phyloP scores from a whole-genome alignment of 2,329 filamentous ascomycete species.

The Colletotrichum orbiculare region DNA sequence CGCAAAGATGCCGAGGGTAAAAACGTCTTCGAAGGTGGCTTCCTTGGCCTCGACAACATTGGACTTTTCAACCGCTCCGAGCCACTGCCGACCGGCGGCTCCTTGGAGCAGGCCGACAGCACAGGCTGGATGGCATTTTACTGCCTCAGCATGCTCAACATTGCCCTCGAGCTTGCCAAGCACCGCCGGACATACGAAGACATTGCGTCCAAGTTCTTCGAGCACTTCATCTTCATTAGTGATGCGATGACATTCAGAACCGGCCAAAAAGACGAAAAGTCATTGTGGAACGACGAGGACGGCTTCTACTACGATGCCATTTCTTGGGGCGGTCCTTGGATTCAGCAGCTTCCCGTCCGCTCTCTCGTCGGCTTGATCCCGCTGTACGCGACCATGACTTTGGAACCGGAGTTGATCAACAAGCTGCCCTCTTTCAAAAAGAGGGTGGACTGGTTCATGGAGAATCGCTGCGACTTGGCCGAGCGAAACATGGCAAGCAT shows the following conservation, averaged over 20 bases:
- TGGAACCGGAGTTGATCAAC: slow-evolving; percentile 94
- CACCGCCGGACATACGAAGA: slow-evolving; percentile 96
- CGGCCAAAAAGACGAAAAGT: slow-evolving; percentile 77
- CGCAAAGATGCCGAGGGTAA: slow-evolving; percentile 94
- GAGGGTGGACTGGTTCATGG: slow-evolving; percentile 92
- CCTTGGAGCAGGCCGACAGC: slow-evolving; percentile 95
- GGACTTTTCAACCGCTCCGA: slow-evolving; percentile 97
- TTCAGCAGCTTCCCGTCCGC: slow-evolving; percentile 89
- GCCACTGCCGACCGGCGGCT: slow-evolving; percentile 90
- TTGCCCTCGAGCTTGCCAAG: slow-evolving; percentile 93
- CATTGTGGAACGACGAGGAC: slow-evolving; percentile 95
- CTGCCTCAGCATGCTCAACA: slow-evolving; percentile 96
- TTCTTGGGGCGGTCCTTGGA: slow-evolving; percentile 93
- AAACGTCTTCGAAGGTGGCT: slow-evolving; percentile 97
- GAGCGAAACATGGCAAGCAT: slow-evolving; percentile 97
- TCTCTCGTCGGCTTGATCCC: slow-evolving; percentile 95
- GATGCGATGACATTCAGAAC: slow-evolving; percentile 93
- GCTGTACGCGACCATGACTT: slow-evolving; percentile 88
- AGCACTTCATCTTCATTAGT: slow-evolving; percentile 97
- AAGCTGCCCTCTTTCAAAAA: slow-evolving; percentile 93
- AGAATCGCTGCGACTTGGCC: slow-evolving; percentile 86
- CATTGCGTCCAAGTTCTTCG: slow-evolving; percentile 97
- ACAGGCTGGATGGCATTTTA: slow-evolving; percentile 99
- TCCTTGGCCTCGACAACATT: slow-evolving; percentile 96
- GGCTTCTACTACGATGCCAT: slow-evolving; percentile 99